phyloP scores from a whole-genome alignment of 805 yeast species.

The Ogataea henricii region DNA sequence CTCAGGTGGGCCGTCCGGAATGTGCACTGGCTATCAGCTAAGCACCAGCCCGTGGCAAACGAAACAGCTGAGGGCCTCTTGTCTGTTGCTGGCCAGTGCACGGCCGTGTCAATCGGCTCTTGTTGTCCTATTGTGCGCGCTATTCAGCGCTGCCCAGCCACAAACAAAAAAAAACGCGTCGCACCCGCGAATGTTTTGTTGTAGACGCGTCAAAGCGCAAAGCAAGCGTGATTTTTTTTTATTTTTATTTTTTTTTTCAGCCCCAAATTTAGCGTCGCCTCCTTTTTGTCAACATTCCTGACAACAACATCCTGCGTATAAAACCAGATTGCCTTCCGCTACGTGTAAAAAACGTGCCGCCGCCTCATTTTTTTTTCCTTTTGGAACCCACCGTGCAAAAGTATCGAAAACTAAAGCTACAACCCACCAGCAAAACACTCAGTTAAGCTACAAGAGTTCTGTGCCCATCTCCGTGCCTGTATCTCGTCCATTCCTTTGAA shows the following conservation, averaged over 20 bases:
- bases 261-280: background rate
- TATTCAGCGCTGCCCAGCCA: background rate
- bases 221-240: conserved; percentile 5
- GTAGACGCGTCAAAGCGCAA: conserved; percentile 7
- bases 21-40: no score
- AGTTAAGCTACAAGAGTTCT: background rate
- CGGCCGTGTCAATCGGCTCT: conserved; percentile 1
- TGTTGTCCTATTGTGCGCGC: background rate
- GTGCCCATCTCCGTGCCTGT: conserved; percentile 4
- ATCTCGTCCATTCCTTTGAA: conserved; percentile 27
- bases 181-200: conserved; percentile 6
- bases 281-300: conserved; percentile 13
- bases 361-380: no score
- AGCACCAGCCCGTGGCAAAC: no score
- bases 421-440: background rate
- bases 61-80: no score
- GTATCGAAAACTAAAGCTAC: background rate
- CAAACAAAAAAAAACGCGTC: conserved; percentile 3
- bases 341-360: background rate
- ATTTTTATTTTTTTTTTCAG: background rate
- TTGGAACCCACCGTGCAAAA: no score
- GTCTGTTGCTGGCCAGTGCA: conserved; percentile 1
- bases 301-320: background rate
- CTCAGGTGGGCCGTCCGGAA: background rate
- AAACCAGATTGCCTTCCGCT: conserved; percentile 2